phyloP scores from a whole-genome alignment of 805 yeast species.

The Metschnikowia colocasiae region DNA sequence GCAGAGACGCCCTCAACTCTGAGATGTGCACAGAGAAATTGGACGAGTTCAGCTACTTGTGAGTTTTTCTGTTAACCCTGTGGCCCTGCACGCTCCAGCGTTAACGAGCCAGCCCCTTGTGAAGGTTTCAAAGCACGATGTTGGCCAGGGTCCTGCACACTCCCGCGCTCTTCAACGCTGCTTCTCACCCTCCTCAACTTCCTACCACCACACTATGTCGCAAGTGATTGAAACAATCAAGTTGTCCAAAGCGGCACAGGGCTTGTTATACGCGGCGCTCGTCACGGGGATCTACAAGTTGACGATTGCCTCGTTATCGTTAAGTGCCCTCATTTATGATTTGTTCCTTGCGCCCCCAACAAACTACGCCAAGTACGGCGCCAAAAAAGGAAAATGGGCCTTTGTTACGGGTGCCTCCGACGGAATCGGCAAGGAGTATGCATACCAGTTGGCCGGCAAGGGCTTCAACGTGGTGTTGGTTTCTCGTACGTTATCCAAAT shows the following conservation, averaged over 20 bases:
- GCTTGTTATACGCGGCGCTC: constrained; percentile 32
- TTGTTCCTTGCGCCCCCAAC: constrained; percentile 62
- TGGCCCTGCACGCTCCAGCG: too few relatives aligned
- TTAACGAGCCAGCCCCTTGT: too few relatives aligned
- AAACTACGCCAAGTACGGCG: constrained; percentile 68
- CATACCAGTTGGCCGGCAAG: constrained; percentile 75
- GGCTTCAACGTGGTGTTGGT: constrained; percentile 83
- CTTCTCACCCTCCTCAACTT: background rate
- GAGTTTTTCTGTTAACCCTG: background rate
- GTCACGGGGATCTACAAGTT: constrained; percentile 63
- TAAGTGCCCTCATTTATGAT: constrained; percentile 53
- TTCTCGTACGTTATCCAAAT: constrained; percentile 78
- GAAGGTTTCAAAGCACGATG: too few relatives aligned
- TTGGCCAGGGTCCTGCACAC: background rate
- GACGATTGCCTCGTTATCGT: constrained; percentile 48
- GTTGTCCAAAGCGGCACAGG: constrained; percentile 15
- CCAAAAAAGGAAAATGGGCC: constrained; percentile 76
- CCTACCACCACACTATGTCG: background rate
- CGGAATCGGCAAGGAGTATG: constrained; percentile 93
- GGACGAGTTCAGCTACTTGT: constrained; percentile 46
- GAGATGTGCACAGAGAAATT: constrained; percentile 45
- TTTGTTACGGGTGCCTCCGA: constrained; percentile 96
- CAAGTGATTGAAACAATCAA: constrained; percentile 7
- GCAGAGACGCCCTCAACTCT: constrained; percentile 33
- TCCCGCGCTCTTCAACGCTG: background rate